A percentile compares a stretch with the other conserved stretches of the same genome.
phyloP scores from a whole-genome alignment of 2,329 filamentous ascomycete species.

The Neopestalotiopsis clavispora region DNA sequence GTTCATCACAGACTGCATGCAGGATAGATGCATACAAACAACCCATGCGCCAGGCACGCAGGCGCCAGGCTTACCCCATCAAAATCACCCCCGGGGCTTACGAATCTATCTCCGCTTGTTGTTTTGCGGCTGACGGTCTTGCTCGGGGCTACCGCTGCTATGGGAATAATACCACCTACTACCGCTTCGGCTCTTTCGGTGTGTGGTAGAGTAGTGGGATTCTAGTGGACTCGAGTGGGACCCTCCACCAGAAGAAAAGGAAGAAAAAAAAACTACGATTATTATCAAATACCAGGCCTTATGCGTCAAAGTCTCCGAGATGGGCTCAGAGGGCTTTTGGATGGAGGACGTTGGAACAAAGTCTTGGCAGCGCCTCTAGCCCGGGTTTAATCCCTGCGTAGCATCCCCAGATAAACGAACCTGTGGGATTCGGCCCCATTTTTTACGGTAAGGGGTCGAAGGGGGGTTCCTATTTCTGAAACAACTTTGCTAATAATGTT shows the following conservation, averaged over 20 bases:
- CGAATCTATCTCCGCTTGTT: slow-evolving; percentile 2
- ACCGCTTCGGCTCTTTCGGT: not conserved
- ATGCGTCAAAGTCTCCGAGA: not conserved
- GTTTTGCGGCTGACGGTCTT: slow-evolving; percentile 6
- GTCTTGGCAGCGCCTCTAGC: slow-evolving; percentile 10
- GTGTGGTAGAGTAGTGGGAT: not conserved
- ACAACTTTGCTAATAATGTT: not conserved
- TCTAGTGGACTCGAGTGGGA: not conserved
- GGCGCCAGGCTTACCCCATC: not conserved
- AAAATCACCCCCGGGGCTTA: not conserved
- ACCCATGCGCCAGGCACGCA: not conserved
- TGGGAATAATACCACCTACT: not conserved
- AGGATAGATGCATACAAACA: not conserved
- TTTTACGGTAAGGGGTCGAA: slow-evolving; percentile 5
- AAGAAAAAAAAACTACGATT: not conserved
- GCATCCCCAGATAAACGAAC: slow-evolving; percentile 6
- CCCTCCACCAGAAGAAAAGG: not conserved
- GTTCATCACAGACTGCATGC: too few species aligned
- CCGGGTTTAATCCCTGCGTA: not conserved
- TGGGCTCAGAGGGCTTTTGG: not conserved
- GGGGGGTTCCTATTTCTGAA: slow-evolving; percentile 8
- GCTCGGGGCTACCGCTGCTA: not conserved
- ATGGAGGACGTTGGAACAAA: slow-evolving; percentile 1
- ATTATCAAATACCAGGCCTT: not conserved
- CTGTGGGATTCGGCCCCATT: slow-evolving; percentile 8